Conservation (phyloP, 2,329 filamentous ascomycete genomes). For the Aureobasidium sp. region DNA sequence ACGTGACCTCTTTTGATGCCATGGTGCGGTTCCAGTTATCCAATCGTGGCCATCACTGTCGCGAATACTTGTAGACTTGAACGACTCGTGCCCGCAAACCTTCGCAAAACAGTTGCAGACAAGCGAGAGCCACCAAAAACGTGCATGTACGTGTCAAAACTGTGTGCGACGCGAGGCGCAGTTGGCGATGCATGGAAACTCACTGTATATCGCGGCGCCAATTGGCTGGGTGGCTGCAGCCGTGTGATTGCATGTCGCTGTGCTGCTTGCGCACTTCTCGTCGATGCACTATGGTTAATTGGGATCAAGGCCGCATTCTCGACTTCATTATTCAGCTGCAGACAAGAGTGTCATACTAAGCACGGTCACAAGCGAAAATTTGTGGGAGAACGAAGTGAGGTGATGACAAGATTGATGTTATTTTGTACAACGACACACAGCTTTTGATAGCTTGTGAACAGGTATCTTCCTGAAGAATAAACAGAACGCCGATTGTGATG, state of each 20-base stretch:
- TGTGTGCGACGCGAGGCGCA: slow-evolving; percentile 11
- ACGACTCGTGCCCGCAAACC: background rate
- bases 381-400: background rate
- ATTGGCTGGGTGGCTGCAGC: slow-evolving; percentile 13
- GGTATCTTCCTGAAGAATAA: background rate
- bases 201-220: slow-evolving; percentile 4
- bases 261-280: slow-evolving; percentile 8
- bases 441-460: background rate
- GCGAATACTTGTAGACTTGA: slow-evolving; percentile 2
- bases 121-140: slow-evolving; percentile 3
- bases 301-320: background rate
- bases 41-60: background rate
- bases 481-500: slow-evolving; percentile 10
- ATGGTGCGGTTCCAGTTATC: background rate
- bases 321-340: background rate
- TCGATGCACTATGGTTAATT: background rate
- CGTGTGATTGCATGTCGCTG: slow-evolving; percentile 4
- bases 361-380: background rate
- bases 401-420: background rate
- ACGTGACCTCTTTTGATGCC: background rate
- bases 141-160: slow-evolving; percentile 13
- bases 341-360: background rate
- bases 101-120: background rate
- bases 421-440: slow-evolving; percentile 5
- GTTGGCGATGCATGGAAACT: slow-evolving; percentile 1